Conservation (phyloP, 2,329 filamentous ascomycete species). For the Chaetomiaceae sp. region DNA sequence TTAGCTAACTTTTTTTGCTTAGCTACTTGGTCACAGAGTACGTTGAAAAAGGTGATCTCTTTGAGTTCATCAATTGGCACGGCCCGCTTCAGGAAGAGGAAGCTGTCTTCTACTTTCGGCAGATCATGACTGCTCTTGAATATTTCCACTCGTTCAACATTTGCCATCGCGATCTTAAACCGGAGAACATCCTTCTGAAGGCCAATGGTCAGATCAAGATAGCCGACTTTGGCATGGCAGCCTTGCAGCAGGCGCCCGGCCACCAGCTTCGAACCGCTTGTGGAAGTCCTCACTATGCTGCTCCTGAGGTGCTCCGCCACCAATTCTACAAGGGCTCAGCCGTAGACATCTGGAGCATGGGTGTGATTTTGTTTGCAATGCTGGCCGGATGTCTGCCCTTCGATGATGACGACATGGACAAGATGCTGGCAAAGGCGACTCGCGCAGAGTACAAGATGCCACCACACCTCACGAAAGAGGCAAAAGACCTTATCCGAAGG, state of each 20-base stretch:
- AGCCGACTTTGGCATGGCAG: constrained; percentile 97
- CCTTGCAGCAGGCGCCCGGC: constrained; percentile 73
- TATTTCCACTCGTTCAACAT: constrained; percentile 95
- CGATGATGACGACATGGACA: constrained; percentile 59
- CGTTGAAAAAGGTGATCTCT: constrained; percentile 74
- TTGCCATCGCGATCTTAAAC: constrained; percentile 93
- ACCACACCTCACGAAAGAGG: constrained; percentile 60
- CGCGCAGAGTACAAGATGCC: constrained; percentile 59
- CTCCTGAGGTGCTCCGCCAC: constrained; percentile 81
- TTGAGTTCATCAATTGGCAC: constrained; percentile 73
- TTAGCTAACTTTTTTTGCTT: not conserved
- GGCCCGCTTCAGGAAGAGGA: constrained; percentile 75
- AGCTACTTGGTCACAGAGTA: constrained; percentile 96
- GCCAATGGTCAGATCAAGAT: constrained; percentile 76
- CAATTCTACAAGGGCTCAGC: constrained; percentile 75
- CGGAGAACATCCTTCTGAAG: constrained; percentile 91
- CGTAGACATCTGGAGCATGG: constrained; percentile 92
- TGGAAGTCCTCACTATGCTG: constrained; percentile 94
- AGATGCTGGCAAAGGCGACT: constrained; percentile 59
- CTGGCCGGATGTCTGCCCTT: constrained; percentile 83
- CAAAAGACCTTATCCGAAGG: constrained; percentile 69
- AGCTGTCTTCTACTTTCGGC: constrained; percentile 79
- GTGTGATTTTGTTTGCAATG: constrained; percentile 84
- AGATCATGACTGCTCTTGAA: constrained; percentile 85
- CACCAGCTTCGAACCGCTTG: constrained; percentile 84